Conservation (phyloP, 2,329 filamentous ascomycete species). For the Eutypa lata region DNA sequence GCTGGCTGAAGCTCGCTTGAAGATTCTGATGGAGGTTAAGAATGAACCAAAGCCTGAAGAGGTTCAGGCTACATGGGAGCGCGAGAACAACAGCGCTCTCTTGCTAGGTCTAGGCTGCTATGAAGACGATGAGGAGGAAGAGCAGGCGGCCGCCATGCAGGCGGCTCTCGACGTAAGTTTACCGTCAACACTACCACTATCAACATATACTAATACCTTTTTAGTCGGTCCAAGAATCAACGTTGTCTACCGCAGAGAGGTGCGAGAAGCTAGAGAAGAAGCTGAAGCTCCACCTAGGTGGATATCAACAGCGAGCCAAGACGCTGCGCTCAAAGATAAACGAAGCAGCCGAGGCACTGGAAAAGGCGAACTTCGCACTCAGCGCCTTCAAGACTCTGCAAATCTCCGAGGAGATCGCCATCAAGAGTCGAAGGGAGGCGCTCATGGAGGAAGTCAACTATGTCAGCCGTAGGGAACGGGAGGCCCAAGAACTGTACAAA, state of each 20-base stretch:
- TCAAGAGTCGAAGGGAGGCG: constrained; percentile 67
- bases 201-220: constrained; percentile 6
- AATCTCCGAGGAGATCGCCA: constrained; percentile 74
- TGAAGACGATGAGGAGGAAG: constrained; percentile 69
- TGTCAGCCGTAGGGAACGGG: constrained; percentile 76
- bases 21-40: constrained; percentile 70
- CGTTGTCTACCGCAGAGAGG: constrained; percentile 71
- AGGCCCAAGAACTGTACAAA: constrained; percentile 86
- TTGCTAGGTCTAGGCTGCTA: constrained; percentile 82
- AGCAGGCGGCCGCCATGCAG: constrained; percentile 60
- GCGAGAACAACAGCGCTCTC: constrained; percentile 50
- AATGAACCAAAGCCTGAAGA: constrained; percentile 44
- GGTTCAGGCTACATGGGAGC: constrained; percentile 53
- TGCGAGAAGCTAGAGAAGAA: constrained; percentile 93
- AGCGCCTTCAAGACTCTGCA: constrained; percentile 73
- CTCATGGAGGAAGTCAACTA: constrained; percentile 81
- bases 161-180: constrained; percentile 69
- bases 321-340: constrained; percentile 74
- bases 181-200: not conserved
- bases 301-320: constrained; percentile 84
- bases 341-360: constrained; percentile 71
- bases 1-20: constrained; percentile 71
- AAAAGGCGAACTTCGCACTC: constrained; percentile 69
- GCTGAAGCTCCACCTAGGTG: constrained; percentile 79
- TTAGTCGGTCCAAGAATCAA: constrained; percentile 67